phyloP scores from a whole-genome alignment of 1,139 yeast genomes.

The Spathaspora sp. region DNA sequence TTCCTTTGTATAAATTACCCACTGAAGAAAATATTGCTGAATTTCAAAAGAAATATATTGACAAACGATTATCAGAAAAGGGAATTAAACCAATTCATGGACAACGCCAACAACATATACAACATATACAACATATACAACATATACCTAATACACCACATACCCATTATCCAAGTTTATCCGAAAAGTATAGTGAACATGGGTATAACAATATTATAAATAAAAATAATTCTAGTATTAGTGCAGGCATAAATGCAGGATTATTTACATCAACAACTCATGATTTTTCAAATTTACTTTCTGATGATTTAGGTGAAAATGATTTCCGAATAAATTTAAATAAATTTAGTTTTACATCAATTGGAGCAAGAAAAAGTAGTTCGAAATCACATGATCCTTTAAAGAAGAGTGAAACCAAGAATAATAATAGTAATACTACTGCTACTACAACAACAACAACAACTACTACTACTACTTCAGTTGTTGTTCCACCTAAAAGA shows the following conservation, averaged over 20 bases:
- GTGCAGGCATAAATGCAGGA: slow-evolving; percentile 8
- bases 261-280: slow-evolving; percentile 16
- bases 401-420: neutral
- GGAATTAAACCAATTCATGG: neutral
- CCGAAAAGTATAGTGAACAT: neutral
- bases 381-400: slow-evolving; percentile 3
- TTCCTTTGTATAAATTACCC: slow-evolving; percentile 48
- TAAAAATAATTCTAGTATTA: slow-evolving; percentile 4
- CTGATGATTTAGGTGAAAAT: slow-evolving; percentile 23
- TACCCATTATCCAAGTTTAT: neutral
- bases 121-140: too few relatives aligned
- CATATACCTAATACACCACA: too few relatives aligned
- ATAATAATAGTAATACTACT: neutral
- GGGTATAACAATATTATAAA: slow-evolving; percentile 6
- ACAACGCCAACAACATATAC: neutral
- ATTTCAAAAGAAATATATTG: slow-evolving; percentile 27
- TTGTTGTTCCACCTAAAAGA: neutral
- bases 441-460: neutral
- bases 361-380: neutral
- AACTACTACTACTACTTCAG: neutral
- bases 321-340: slow-evolving; percentile 35
- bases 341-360: slow-evolving; percentile 24
- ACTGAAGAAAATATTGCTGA: slow-evolving; percentile 30
- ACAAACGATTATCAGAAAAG: slow-evolving; percentile 13
- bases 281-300: slow-evolving; percentile 40